phyloP scores from a whole-genome alignment of 2,329 filamentous ascomycete species.

The Cadophora sp. region DNA sequence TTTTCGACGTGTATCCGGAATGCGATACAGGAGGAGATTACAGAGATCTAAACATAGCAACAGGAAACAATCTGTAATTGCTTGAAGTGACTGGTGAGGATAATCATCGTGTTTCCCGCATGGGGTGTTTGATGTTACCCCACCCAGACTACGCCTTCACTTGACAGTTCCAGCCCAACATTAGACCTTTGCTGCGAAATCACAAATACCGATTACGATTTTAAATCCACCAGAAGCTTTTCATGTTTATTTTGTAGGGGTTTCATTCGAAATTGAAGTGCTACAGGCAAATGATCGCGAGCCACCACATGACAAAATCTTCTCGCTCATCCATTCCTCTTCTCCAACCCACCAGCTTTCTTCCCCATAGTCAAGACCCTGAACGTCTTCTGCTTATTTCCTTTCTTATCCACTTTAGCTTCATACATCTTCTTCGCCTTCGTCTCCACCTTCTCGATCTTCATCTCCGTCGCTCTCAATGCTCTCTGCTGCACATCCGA shows the following conservation, averaged over 20 bases:
- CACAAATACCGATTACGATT: too few relatives aligned
- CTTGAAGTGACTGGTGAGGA: too few relatives aligned
- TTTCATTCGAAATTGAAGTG: not conserved
- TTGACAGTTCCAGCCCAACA: too few relatives aligned
- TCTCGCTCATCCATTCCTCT: conserved; percentile 27
- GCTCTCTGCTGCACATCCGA: conserved; percentile 37
- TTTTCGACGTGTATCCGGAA: not conserved
- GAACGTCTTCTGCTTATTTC: conserved; percentile 42
- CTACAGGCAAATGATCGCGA: not conserved
- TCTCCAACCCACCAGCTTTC: conserved; percentile 40
- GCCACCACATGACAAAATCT: not conserved
- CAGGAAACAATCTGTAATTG: too few relatives aligned
- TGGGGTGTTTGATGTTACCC: too few relatives aligned
- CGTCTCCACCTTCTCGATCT: conserved; percentile 35
- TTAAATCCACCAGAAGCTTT: too few relatives aligned
- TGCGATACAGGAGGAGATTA: not conserved
- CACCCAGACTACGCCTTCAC: too few relatives aligned
- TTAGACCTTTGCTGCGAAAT: too few relatives aligned
- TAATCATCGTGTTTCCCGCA: too few relatives aligned
- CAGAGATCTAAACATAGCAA: too few relatives aligned
- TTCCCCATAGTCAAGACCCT: conserved; percentile 35
- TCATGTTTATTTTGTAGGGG: too few relatives aligned
- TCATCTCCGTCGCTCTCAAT: conserved; percentile 37
- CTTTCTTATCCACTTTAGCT: conserved; percentile 36
- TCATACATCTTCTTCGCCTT: conserved; percentile 37